These are phyloP conservation scores for Phytophthora rubi DNA, from an alignment of 352 stramenopile species.

Conservation along the genomic window DNA sequence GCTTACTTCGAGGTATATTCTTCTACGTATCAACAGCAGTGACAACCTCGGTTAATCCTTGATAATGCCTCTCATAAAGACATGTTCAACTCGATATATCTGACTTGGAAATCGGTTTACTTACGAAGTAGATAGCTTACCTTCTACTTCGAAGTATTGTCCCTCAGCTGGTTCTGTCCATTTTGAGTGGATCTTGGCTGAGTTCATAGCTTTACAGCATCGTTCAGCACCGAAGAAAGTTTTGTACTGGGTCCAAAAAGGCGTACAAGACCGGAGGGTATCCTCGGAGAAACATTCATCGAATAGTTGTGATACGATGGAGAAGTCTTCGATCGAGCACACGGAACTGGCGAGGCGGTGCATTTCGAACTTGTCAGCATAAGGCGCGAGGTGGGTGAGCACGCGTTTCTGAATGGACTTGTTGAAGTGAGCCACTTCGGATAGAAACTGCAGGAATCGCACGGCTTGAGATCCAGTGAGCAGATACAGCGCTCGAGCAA, in stretches of 20 bases:
- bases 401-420: constrained; percentile 55
- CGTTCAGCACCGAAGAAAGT: constrained; percentile 47
- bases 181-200: neutral
- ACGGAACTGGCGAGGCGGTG: constrained; percentile 58
- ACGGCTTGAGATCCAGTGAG: constrained; percentile 63
- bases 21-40: too few species aligned
- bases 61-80: too few species aligned
- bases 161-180: neutral
- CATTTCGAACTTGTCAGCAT: constrained; percentile 53
- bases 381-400: constrained; percentile 48
- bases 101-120: too few species aligned
- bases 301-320: constrained; percentile 47
- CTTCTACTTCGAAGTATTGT: neutral
- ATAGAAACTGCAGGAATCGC: constrained; percentile 72
- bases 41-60: too few species aligned
- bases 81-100: too few species aligned
- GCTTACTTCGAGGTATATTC: too few species aligned
- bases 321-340: constrained; percentile 52
- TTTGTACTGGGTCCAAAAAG: constrained; percentile 68
- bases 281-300: constrained; percentile 38
- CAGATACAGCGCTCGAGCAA: constrained; percentile 55
- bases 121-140: too few species aligned
- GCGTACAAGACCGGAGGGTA: constrained; percentile 28
- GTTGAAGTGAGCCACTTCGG: constrained; percentile 72
- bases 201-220: constrained; percentile 26